Base-by-base conservation (phyloP, 1,139 yeast genomes). In the Yamadazyma siamensis region DNA sequence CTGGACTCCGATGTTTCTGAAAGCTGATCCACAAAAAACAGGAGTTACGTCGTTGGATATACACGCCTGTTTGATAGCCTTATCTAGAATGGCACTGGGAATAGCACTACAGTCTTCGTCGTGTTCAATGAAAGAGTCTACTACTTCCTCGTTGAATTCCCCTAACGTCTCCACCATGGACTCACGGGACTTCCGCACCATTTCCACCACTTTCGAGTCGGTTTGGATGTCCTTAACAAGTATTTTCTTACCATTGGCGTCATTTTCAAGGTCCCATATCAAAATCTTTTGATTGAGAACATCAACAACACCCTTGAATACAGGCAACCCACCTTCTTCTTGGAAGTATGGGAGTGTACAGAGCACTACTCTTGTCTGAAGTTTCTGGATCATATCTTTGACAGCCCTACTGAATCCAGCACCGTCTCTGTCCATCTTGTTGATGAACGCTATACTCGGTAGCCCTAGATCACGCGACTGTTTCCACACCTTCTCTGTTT, bases 381-480 rank as follows among this genome's bases (percentile, higher is more conserved):
- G 61, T 50, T 85, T 85, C 15, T 77, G 63, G n/a, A 86, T 82
- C 15, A 91, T 73, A 46, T 91, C 97, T 43, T 77, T 77, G 4
- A 88, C 94, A 0, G 96, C 85, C 37, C 96, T 67, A 37, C 95
- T 82, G 52, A 79, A 91, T 0, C 96, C 96, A 0, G 97, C 96
- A 10, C 98, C 98, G 12, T 80, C 83, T 36, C 97, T 71, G 59
- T 91, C 99, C 98, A 91, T 89, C 54, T 91, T 91, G 56, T 91
- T 91, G 23, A 91, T 75, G 51, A 79, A 94, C 6, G 88, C 79
- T 11, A 91, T 61, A 33, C 77, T 73, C 0, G 98, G 97, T 32
- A 85, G 75, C 2, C 58, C 58, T 39, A 85, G 65, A 16, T 71
- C 73, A 23, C 64, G 65, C 2, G 96, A 91, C 54, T 89, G 96